Percentiles rank a stretch among this genome's conserved stretches.
These are phyloP conservation scores for Calocybe gangraenosa DNA, from an alignment of 768 basidiomycete species.

Conservation along the genomic window DNA sequence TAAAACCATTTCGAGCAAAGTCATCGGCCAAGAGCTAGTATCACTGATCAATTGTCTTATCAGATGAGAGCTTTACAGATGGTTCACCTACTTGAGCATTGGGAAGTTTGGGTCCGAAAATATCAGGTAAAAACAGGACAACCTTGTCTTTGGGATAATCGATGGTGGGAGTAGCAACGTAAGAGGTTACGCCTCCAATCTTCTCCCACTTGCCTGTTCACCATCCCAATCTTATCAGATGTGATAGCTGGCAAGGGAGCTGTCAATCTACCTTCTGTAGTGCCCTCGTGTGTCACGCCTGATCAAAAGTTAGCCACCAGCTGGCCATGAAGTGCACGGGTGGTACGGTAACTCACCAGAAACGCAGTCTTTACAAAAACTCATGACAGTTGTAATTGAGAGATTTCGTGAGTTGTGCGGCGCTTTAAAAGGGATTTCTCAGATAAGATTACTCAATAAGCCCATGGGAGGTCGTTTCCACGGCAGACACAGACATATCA, in stretches of 20 bases:
- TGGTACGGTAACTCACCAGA: slow-evolving; percentile 33
- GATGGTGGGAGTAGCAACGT: slow-evolving; percentile 47
- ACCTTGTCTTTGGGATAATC: slow-evolving; percentile 54
- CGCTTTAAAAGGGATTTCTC: background rate
- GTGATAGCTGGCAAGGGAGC: background rate
- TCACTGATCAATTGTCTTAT: background rate
- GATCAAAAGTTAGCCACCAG: background rate
- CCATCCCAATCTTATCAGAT: slow-evolving; percentile 5
- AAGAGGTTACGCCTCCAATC: slow-evolving; percentile 45
- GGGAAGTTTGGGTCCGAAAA: slow-evolving; percentile 44
- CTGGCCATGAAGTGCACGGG: background rate
- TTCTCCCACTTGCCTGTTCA: slow-evolving; percentile 40
- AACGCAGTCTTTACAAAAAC: slow-evolving; percentile 44
- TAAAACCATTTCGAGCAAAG: slow-evolving; percentile 43
- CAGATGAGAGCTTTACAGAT: background rate
- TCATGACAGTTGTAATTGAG: slow-evolving; percentile 20
- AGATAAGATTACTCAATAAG: too few relatives aligned
- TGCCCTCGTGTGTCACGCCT: slow-evolving; percentile 53
- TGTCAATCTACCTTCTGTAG: slow-evolving; percentile 32
- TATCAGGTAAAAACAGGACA: slow-evolving; percentile 49
- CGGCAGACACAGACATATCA: too few relatives aligned
- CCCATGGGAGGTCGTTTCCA: too few relatives aligned
- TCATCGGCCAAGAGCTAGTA: slow-evolving; percentile 36
- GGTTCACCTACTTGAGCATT: slow-evolving; percentile 38
- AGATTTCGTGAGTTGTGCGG: background rate